Evolutionary conservation across 2,329 filamentous ascomycete species (phyloP).

Genomic region (Pyrenophora tritici-repentis): DNA sequence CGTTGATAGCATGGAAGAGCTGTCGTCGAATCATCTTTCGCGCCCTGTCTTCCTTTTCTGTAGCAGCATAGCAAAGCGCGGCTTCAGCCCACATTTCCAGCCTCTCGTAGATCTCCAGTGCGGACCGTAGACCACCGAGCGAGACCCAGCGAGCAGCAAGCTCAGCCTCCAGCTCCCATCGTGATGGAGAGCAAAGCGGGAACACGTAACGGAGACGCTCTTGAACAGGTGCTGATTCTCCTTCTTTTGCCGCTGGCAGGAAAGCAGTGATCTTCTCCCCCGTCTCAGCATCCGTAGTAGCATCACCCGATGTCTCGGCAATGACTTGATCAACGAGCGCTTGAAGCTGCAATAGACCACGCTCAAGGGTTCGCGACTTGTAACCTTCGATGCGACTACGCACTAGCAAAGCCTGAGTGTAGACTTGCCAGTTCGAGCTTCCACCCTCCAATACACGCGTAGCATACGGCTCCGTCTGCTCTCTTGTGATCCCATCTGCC

Average conservation of each 20-base stretch:
- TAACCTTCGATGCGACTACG: conserved; percentile 89
- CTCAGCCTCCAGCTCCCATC: conserved; percentile 95
- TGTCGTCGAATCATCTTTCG: conserved; percentile 75
- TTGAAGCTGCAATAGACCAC: conserved; percentile 89
- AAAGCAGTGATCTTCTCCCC: conserved; percentile 70
- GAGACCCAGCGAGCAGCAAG: conserved; percentile 90
- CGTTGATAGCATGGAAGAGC: conserved; percentile 70
- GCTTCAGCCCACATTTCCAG: conserved; percentile 94
- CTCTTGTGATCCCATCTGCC: conserved; percentile 81
- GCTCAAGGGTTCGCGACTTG: conserved; percentile 82
- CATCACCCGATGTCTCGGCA: conserved; percentile 69
- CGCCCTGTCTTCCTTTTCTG: conserved; percentile 82
- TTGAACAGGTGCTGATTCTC: conserved; percentile 76
- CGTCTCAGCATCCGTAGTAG: conserved; percentile 31
- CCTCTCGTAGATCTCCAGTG: conserved; percentile 93
- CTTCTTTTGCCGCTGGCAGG: conserved; percentile 73
- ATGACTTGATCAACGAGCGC: conserved; percentile 95
- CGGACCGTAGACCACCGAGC: conserved; percentile 84
- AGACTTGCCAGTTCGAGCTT: conserved; percentile 96
- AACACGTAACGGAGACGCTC: conserved; percentile 84
- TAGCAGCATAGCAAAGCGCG: conserved; percentile 82
- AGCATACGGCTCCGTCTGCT: conserved; percentile 91
- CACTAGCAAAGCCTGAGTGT: conserved; percentile 89
- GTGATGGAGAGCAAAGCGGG: conserved; percentile 78
- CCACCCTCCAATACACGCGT: conserved; percentile 85